A percentile compares a stretch with the other conserved stretches of the same genome.
Conservation (phyloP, 164 flowering plant genomes). For the Euptelea pleiosperma region DNA sequence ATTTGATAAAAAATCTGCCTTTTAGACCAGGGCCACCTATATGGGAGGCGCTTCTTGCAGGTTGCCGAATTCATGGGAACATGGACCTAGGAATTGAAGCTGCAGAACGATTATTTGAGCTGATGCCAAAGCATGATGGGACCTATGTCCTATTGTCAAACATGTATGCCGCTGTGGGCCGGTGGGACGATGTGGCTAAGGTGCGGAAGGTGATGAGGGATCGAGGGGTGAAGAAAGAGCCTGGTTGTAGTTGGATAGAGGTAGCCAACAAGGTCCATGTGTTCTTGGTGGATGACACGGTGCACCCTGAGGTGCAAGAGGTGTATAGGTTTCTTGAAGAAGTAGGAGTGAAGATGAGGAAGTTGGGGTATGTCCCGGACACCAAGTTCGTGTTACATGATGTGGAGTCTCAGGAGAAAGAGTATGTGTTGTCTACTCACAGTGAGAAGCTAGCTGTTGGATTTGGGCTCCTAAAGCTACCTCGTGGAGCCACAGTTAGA, state of each 20-base stretch:
- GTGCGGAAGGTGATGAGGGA: conserved; percentile 73
- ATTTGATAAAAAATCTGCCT: conserved; percentile 55
- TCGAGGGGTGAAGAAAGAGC: conserved; percentile 76
- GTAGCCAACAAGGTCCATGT: conserved; percentile 68
- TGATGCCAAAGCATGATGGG: conserved; percentile 68
- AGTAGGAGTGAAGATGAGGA: conserved; percentile 49
- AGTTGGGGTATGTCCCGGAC: conserved; percentile 68
- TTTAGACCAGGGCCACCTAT: conserved; percentile 55
- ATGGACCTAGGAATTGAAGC: conserved; percentile 60
- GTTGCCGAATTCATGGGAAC: conserved; percentile 65
- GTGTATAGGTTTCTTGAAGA: conserved; percentile 53
- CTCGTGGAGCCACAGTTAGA: conserved; percentile 59
- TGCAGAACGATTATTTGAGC: conserved; percentile 60
- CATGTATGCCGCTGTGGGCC: conserved; percentile 53
- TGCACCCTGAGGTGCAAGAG: conserved; percentile 57
- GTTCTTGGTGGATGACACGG: conserved; percentile 65
- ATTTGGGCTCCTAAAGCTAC: conserved; percentile 68
- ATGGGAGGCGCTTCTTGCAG: conserved; percentile 82
- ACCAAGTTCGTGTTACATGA: conserved; percentile 63
- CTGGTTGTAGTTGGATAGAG: conserved; percentile 92
- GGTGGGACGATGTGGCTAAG: conserved; percentile 59
- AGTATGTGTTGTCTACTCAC: conserved; percentile 56
- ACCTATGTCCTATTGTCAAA: conserved; percentile 66
- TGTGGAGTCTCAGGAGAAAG: conserved; percentile 60
- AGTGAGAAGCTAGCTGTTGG: conserved; percentile 89